Evolutionary conservation across 2,329 filamentous ascomycete genomes (phyloP).

Genomic region (Fonsecaea monophora): DNA sequence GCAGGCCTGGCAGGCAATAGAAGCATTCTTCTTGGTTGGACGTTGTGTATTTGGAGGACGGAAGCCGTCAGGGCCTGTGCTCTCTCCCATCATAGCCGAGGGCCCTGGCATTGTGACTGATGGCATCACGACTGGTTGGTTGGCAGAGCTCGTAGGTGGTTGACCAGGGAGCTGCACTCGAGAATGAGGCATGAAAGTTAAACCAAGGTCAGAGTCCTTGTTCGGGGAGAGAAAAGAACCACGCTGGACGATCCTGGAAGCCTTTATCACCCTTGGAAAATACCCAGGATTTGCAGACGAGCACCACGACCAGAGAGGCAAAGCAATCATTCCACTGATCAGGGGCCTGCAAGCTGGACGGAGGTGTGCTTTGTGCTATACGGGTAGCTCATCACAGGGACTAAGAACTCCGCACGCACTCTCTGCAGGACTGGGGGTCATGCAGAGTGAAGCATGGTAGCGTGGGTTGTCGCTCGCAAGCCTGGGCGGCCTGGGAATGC

Average conservation of each 20-base stretch:
- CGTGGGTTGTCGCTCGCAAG: background rate
- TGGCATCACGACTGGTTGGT: background rate
- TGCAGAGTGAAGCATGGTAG: background rate
- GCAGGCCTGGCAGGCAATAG: constrained; percentile 28
- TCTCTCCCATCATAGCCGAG: background rate
- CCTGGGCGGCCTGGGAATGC: background rate
- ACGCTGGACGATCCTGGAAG: background rate
- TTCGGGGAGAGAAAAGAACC: background rate
- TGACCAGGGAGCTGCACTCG: background rate
- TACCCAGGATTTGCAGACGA: background rate
- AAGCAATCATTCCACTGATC: background rate
- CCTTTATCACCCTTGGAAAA: background rate
- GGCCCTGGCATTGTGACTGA: background rate
- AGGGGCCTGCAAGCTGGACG: background rate
- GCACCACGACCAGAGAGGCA: background rate
- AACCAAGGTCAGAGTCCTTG: background rate
- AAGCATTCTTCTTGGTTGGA: constrained; percentile 21
- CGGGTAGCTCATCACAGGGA: background rate
- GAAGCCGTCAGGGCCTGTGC: background rate
- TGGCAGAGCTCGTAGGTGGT: background rate
- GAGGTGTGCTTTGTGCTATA: background rate
- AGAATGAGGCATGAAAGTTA: background rate
- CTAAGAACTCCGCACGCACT: background rate
- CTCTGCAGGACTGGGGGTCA: background rate
- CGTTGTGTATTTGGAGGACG: background rate